A percentile compares a stretch with the other conserved stretches of the same genome.
Evolutionary conservation across 2,329 filamentous ascomycete species (phyloP).

Genomic region (Fusarium nurragi): DNA sequence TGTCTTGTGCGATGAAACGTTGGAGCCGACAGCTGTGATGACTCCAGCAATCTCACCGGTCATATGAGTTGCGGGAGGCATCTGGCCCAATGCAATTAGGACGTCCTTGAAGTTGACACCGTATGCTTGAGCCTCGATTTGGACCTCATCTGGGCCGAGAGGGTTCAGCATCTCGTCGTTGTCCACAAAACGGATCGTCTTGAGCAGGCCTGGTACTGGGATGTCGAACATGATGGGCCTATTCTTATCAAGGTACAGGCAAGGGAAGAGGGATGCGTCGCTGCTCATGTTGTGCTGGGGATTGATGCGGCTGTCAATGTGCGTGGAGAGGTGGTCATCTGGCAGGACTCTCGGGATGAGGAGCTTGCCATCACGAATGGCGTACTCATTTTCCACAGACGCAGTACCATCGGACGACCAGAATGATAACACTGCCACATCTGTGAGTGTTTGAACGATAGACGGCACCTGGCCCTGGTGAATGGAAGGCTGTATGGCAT

Average conservation of each 20-base stretch:
- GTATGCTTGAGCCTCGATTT: constrained; percentile 2
- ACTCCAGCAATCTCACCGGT: background rate
- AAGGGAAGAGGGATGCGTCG: background rate
- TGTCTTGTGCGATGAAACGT: background rate
- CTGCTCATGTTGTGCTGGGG: background rate
- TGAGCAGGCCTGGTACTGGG: background rate
- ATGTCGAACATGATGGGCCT: constrained; percentile 2
- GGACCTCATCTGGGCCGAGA: background rate
- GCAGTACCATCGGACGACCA: background rate
- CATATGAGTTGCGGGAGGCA: background rate
- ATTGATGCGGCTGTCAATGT: constrained; percentile 3
- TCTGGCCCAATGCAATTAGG: constrained; percentile 4
- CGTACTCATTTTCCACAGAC: background rate
- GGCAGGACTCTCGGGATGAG: constrained; percentile 2
- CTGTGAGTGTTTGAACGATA: background rate
- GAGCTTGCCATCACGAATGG: background rate
- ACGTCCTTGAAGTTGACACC: constrained; percentile 12
- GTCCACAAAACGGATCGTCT: constrained; percentile 1
- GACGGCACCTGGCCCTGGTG: background rate
- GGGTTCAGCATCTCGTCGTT: background rate
- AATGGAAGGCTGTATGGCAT: background rate
- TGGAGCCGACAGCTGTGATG: background rate
- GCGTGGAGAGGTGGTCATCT: background rate
- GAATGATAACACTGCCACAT: background rate
- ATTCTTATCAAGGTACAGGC: background rate